Percentiles rank a stretch among this genome's conserved stretches.
Evolutionary conservation across 257 asterid genomes (phyloP).

Genomic region (Solanum ossicruentum): DNA sequence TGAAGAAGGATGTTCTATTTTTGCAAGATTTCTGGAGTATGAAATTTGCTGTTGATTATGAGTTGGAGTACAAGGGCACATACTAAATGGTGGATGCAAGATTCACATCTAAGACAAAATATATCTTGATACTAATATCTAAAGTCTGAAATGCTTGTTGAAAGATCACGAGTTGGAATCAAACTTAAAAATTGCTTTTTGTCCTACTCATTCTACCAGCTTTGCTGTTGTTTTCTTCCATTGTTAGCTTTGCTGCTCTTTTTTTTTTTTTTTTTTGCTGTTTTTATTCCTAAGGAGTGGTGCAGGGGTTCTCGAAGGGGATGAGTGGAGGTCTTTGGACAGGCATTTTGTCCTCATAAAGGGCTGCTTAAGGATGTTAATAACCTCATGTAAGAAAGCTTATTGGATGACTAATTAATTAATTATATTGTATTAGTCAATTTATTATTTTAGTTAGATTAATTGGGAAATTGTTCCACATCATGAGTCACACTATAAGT

Average conservation of each 20-base stretch:
- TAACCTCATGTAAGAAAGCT: background rate
- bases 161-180: background rate
- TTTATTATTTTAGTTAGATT: no score
- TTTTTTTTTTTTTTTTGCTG: background rate
- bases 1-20: no score
- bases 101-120: background rate
- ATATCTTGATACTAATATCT: background rate
- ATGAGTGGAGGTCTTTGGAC: background rate
- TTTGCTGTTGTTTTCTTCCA: background rate
- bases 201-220: background rate
- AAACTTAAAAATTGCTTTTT: background rate
- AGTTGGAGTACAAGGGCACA: background rate
- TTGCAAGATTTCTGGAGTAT: no score
- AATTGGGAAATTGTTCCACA: no score
- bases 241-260: background rate
- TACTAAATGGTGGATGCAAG: background rate
- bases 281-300: background rate
- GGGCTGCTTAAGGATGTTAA: background rate
- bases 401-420: no score
- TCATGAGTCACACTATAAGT: no score
- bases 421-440: no score
- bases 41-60: background rate
- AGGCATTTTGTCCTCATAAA: background rate
- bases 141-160: background rate
- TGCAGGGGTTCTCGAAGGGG: background rate